Evolutionary conservation across 306 rosid genomes (phyloP).

Genomic region (Luffa aegyptiaca): DNA sequence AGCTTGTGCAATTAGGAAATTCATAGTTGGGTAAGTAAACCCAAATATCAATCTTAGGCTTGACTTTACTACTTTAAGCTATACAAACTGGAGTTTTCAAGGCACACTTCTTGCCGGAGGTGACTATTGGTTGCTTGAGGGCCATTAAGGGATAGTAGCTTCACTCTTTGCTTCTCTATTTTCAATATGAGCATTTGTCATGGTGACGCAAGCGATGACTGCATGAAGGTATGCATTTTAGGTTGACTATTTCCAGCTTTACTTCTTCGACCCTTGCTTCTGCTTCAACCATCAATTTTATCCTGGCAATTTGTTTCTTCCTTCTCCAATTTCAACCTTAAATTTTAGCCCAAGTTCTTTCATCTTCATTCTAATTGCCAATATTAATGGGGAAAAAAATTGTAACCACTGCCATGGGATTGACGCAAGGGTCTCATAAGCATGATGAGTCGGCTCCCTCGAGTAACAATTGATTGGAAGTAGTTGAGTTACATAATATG

Average conservation of each 20-base stretch:
- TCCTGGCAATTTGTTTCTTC: background rate
- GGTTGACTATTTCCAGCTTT: background rate
- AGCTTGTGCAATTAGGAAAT: background rate
- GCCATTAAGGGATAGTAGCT: background rate
- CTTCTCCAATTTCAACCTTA: background rate
- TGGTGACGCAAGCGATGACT: background rate
- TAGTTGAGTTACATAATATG: background rate
- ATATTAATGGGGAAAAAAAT: background rate
- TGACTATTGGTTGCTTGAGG: background rate
- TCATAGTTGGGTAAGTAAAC: background rate
- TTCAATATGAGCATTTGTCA: background rate
- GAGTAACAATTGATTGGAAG: background rate
- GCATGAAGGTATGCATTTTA: background rate
- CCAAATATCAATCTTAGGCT: background rate
- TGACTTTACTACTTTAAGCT: background rate
- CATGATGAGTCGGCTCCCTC: background rate
- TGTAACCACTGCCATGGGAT: background rate
- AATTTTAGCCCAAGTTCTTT: background rate
- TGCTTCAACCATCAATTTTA: background rate
- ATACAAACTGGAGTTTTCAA: background rate
- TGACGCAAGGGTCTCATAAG: background rate
- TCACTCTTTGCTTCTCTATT: background rate
- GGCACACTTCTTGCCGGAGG: background rate
- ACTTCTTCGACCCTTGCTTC: background rate
- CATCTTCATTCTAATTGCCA: background rate